phyloP scores from a whole-genome alignment of 352 stramenopile species.

The Globisporangium nagaii region DNA sequence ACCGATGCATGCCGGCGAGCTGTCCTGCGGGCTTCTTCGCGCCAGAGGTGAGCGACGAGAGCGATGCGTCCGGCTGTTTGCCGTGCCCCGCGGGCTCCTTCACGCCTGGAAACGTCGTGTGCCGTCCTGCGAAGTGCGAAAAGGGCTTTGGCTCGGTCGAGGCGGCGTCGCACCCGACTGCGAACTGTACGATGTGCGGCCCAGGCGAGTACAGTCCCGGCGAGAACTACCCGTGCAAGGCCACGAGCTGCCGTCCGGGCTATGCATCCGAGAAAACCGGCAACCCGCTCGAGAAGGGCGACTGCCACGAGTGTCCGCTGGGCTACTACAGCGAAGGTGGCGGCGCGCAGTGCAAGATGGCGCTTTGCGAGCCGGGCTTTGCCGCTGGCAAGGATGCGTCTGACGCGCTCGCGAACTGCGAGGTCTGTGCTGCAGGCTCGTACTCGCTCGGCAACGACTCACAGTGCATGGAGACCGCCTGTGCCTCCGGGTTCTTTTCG shows the following conservation, averaged over 20 bases:
- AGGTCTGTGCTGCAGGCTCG: conserved; percentile 25
- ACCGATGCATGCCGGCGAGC: conserved; percentile 26
- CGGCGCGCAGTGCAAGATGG: conserved; percentile 25
- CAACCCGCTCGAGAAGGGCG: conserved; percentile 37
- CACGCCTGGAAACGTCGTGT: conserved; percentile 31
- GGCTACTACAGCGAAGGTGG: conserved; percentile 34
- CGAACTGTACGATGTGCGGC: conserved; percentile 37
- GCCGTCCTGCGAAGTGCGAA: conserved; percentile 24
- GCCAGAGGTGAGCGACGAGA: conserved; percentile 21
- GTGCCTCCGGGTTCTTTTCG: conserved; percentile 28
- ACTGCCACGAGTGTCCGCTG: conserved; percentile 32
- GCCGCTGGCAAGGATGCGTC: conserved; percentile 18
- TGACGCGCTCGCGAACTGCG: conserved; percentile 23
- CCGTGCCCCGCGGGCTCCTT: conserved; percentile 32
- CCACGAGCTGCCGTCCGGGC: conserved; percentile 24
- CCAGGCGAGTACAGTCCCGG: conserved; percentile 34
- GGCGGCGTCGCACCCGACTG: conserved; percentile 26
- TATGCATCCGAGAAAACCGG: conserved; percentile 22
- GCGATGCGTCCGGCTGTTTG: conserved; percentile 16
- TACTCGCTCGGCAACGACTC: conserved; percentile 30
- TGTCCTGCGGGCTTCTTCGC: conserved; percentile 27
- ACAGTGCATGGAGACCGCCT: conserved; percentile 27
- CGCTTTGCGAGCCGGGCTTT: conserved; percentile 36
- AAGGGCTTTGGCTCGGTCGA: conserved; percentile 33
- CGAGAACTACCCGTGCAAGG: conserved; percentile 40